A percentile compares a stretch with the other conserved stretches of the same genome.
These are phyloP conservation scores for Xylariomycetidae sp. DNA, from an alignment of 2,329 filamentous ascomycete genomes.

Conservation along the genomic window DNA sequence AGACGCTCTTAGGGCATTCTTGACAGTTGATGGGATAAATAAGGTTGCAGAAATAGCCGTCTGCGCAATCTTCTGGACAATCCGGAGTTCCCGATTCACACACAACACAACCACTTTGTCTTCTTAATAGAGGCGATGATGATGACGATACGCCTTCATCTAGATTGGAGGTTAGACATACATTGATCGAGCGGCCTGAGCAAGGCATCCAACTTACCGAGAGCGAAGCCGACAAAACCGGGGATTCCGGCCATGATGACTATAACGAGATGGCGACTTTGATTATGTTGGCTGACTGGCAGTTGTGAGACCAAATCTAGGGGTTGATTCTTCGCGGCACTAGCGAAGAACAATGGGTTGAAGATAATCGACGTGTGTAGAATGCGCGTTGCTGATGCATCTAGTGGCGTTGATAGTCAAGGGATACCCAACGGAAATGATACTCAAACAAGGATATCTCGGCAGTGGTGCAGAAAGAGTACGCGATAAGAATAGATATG, in stretches of 20 bases:
- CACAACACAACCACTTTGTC: slow-evolving; percentile 39
- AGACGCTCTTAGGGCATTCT: slow-evolving; percentile 44
- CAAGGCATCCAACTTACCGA: slow-evolving; percentile 16
- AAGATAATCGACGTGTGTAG: no score
- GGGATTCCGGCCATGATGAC: slow-evolving; percentile 21
- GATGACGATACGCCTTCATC: slow-evolving; percentile 5
- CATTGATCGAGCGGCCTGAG: no score
- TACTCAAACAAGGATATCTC: no score
- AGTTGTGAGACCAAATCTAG: no score
- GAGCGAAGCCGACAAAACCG: slow-evolving; percentile 24
- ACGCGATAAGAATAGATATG: no score
- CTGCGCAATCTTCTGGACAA: slow-evolving; percentile 43
- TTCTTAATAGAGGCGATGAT: slow-evolving; percentile 29
- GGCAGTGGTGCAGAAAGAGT: no score
- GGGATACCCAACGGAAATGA: no score
- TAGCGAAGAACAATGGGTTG: no score
- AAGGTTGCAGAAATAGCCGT: slow-evolving; percentile 39
- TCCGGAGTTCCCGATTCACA: slow-evolving; percentile 38
- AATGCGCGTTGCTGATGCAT: no score
- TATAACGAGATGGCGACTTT: background rate
- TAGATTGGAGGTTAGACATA: no score
- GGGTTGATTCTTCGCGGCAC: no score
- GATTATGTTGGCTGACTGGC: background rate
- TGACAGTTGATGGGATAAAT: slow-evolving; percentile 40
- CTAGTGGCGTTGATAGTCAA: no score